Base-by-base conservation (phyloP, 768 basidiomycete species). In the Mycena capillaripes region DNA sequence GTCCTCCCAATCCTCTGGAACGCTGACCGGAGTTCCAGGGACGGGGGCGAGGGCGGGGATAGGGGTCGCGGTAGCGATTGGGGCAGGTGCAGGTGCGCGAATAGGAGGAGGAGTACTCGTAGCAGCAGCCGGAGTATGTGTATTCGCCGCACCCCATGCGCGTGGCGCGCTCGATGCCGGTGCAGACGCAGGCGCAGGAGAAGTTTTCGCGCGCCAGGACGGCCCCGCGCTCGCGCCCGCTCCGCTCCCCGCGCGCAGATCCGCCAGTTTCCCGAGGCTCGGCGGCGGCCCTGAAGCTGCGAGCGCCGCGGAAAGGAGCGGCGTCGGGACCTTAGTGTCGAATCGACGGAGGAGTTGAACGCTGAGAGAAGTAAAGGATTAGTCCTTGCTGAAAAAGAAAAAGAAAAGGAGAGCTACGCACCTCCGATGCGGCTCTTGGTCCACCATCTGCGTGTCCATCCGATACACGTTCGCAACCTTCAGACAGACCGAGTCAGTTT, bases 381-480 rank as follows among this genome's bases (percentile, higher is more conserved):
- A 66, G 57, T 38, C 42, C 61, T 36, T 4, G n/a, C 2, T 40
- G 19, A 40, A 10, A 38, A 8, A 40, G 23, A 34, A 36, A 19
- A 58, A 66, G 4, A 63, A 32, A 66, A 12, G 25, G 23, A 46
- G 11, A 46, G 11, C 11, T 16, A 79, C 81, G 25, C 23, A 89
- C 89, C 88, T 91, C 57, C 95, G 86, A 77, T 94, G 88, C 0
- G 97, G 97, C 76, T 98, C 97, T 76, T 94, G 93, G 79, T 98
- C 97, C 23, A 99, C 90, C 85, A 96, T 90, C 75, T 94, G 90
- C 0, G 93, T 91, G 71, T 95, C 93, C 79, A 98, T 90, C 23
- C 95, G 87, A 79, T 97, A 99, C 6, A 92, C 83, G 9, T 88
- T 84, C 1, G 95, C 94, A 25, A 98, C 87, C 90, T 94, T 23